Base-by-base conservation (phyloP, 495 filamentous ascomycete species). In the Aspergillus steynii region DNA sequence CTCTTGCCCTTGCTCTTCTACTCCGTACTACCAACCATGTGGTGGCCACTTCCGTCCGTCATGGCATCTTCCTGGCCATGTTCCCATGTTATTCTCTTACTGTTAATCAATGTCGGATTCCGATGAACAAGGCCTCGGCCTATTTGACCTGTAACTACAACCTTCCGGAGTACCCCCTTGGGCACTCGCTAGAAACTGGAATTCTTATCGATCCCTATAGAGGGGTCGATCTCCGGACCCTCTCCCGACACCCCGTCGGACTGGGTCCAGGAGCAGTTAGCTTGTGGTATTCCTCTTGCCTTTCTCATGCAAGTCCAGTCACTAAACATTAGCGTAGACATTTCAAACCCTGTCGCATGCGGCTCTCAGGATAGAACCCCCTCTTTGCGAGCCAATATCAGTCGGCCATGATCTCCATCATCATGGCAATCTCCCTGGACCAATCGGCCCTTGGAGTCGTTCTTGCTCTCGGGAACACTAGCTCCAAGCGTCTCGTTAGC, bases 371-470 rank as follows among this genome's bases (percentile, higher is more conserved):
- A 42, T 42, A 42, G 37, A 10, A 15, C 37, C 37, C 37, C 31
- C 37, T 15, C 8, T 42, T 15, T 42, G 14, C 37, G 37, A 42
- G 14, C 4, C 7, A 10, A 42, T 42, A 12, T 42, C 37, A 12
- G 7, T 15, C 37, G 37, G 37, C 12, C 37, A 42, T 15, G 37
- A 12, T 34, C 6, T 34, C 9, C 37, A 1, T 12, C 37, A 42
- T 42, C 9, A 42, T 42, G 37, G 37, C 9, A 42, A 15, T 14
- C 9, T 42, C 37, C 7, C 37, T 4, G 32, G 47, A 15, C 59
- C 59, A 55, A 47, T 56, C 53, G 50, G 31, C 12, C 42, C 47
- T 29, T 56, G n/a, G 27, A 29, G 48, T 61, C 29, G 47, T 27
- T 49, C 50, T 27, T 25, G 34, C 9, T 29, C 27, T 12, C 25